Evolutionary conservation across 164 flowering plant species (phyloP).

Genomic region (Pachysandra terminalis): DNA sequence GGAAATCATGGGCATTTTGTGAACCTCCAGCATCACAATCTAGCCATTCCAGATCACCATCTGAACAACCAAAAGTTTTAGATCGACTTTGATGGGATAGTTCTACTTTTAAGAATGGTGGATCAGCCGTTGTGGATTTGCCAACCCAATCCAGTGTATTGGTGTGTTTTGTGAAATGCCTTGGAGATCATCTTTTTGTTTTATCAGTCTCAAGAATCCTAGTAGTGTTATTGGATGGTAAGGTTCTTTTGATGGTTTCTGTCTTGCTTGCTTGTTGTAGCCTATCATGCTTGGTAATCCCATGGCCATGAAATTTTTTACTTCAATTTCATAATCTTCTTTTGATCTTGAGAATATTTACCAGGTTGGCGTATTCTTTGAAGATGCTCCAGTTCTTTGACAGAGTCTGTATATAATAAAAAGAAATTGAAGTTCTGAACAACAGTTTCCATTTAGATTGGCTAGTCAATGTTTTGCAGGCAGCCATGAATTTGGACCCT

Average conservation of each 20-base stretch:
- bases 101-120: background rate
- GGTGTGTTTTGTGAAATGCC: background rate
- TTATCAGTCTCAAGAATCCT: background rate
- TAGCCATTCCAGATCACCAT: constrained; percentile 35
- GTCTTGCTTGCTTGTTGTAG: constrained; percentile 13
- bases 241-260: constrained; percentile 14
- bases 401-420: constrained; percentile 14
- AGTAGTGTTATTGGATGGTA: background rate
- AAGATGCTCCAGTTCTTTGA: constrained; percentile 13
- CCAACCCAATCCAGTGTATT: too few relatives aligned
- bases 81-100: constrained; percentile 52
- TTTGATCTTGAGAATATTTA: background rate
- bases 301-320: background rate
- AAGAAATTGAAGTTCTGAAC: background rate
- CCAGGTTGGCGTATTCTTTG: constrained; percentile 16
- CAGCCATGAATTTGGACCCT: too few relatives aligned
- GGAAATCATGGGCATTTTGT: constrained; percentile 41
- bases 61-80: constrained; percentile 76
- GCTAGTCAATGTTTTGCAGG: too few relatives aligned
- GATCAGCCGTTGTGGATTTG: constrained; percentile 3
- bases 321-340: background rate
- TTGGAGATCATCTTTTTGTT: too few relatives aligned
- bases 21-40: constrained; percentile 32
- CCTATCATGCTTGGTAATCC: constrained; percentile 1
- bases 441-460: background rate